Evolutionary conservation across 495 filamentous ascomycete genomes (phyloP).

Genomic region (Penicillium canariense): DNA sequence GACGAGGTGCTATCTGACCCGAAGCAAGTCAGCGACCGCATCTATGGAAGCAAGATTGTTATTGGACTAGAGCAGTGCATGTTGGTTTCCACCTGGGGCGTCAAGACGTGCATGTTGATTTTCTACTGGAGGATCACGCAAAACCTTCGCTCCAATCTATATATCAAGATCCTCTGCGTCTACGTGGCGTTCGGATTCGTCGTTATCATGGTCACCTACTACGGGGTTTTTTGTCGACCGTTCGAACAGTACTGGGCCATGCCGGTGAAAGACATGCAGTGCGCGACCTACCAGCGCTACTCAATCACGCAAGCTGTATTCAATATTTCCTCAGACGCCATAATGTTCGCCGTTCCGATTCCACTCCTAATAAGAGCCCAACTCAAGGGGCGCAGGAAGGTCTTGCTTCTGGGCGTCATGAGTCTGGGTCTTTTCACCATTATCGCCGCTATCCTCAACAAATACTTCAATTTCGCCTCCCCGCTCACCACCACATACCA

Average conservation of each 20-base stretch:
- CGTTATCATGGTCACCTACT: slow-evolving; percentile 60
- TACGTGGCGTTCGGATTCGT: slow-evolving; percentile 57
- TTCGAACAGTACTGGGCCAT: slow-evolving; percentile 62
- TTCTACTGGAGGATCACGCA: slow-evolving; percentile 47
- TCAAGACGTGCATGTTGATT: slow-evolving; percentile 52
- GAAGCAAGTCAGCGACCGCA: slow-evolving; percentile 40
- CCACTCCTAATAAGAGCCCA: slow-evolving; percentile 56
- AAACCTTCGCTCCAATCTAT: slow-evolving; percentile 36
- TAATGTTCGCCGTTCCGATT: slow-evolving; percentile 60
- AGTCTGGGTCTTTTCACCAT: slow-evolving; percentile 63
- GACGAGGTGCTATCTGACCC: slow-evolving; percentile 42
- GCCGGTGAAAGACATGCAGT: slow-evolving; percentile 37
- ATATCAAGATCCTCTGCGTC: slow-evolving; percentile 52
- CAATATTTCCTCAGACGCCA: slow-evolving; percentile 63
- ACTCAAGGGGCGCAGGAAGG: slow-evolving; percentile 50
- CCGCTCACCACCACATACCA: slow-evolving; percentile 49
- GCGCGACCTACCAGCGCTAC: slow-evolving; percentile 46
- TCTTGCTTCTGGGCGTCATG: slow-evolving; percentile 49
- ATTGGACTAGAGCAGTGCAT: slow-evolving; percentile 52
- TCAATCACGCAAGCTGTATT: slow-evolving; percentile 65
- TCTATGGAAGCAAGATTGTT: slow-evolving; percentile 52
- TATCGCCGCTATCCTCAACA: slow-evolving; percentile 59
- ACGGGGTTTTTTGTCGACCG: slow-evolving; percentile 62
- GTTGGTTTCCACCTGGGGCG: slow-evolving; percentile 49
- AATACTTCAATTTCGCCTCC: slow-evolving; percentile 61